phyloP scores from a whole-genome alignment of 306 rosid species.

The Cucurbita argyrosperma region DNA sequence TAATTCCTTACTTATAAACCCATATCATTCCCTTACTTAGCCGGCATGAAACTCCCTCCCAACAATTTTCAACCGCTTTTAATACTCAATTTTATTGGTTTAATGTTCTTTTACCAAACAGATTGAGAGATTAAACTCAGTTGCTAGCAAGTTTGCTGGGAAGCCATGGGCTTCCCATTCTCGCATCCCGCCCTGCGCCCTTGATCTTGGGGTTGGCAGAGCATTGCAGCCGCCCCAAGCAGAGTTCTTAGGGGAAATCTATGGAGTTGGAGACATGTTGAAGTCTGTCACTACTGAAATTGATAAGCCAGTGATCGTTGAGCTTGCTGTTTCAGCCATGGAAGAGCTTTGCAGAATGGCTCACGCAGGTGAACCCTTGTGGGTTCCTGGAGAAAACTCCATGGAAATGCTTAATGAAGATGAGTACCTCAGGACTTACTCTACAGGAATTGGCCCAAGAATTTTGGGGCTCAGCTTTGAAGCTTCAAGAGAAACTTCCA shows the following conservation, averaged over 20 bases:
- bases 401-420: constrained; percentile 26
- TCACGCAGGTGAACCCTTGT: constrained; percentile 38
- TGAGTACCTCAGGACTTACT: constrained; percentile 26
- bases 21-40: too few relatives aligned
- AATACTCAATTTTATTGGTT: too few relatives aligned
- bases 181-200: not conserved
- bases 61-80: too few relatives aligned
- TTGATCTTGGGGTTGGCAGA: not conserved
- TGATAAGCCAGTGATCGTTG: constrained; percentile 37
- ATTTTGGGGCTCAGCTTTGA: constrained; percentile 16
- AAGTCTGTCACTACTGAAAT: constrained; percentile 20
- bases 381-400: constrained; percentile 21
- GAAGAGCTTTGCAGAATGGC: constrained; percentile 28
- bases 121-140: not conserved
- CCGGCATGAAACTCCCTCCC: too few relatives aligned
- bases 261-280: not conserved
- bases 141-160: not conserved
- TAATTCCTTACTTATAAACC: too few relatives aligned
- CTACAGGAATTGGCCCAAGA: constrained; percentile 8
- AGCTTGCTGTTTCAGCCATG: constrained; percentile 56
- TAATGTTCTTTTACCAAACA: not conserved
- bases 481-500: constrained; percentile 46
- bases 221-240: not conserved
- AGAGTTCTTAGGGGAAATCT: not conserved
- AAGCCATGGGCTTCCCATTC: not conserved